Percentiles rank a stretch among this genome's conserved stretches.
These are phyloP conservation scores for Rauvolfia tetraphylla DNA, from an alignment of 257 asterid genomes.

Conservation along the genomic window DNA sequence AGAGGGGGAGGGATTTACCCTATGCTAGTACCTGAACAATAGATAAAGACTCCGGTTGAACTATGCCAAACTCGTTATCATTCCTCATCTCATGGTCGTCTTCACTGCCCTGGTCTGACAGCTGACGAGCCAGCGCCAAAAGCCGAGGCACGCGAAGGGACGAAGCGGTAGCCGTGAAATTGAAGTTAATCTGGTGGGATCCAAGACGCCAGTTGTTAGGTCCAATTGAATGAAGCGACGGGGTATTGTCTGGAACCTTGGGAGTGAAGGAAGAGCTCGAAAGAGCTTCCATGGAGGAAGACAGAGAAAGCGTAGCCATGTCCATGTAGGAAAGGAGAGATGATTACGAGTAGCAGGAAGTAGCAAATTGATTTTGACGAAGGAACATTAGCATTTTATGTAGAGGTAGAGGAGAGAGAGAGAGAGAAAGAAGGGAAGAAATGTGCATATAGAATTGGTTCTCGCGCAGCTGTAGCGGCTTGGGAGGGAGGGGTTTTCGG, in stretches of 20 bases:
- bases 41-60: conserved; percentile 33
- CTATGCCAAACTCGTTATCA: conserved; percentile 34
- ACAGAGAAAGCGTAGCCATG: conserved; percentile 27
- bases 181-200: conserved; percentile 22
- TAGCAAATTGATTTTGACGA: background rate
- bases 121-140: conserved; percentile 33
- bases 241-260: conserved; percentile 30
- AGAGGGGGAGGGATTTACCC: background rate
- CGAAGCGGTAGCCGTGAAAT: conserved; percentile 20
- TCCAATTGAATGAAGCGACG: conserved; percentile 15
- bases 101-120: conserved; percentile 35
- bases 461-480: no score
- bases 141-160: conserved; percentile 33
- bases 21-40: conserved; percentile 34
- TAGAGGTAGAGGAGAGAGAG: background rate
- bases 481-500: no score
- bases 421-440: background rate
- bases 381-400: background rate
- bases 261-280: conserved; percentile 38
- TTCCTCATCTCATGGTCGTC: conserved; percentile 27
- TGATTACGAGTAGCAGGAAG: background rate
- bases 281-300: conserved; percentile 57
- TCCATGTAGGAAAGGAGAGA: background rate
- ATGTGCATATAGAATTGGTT: background rate
- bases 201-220: background rate